A percentile compares a stretch with the other conserved stretches of the same genome.
Conservation (phyloP, 1,284 basidiomycete species). For the Trichosporon sp. region DNA sequence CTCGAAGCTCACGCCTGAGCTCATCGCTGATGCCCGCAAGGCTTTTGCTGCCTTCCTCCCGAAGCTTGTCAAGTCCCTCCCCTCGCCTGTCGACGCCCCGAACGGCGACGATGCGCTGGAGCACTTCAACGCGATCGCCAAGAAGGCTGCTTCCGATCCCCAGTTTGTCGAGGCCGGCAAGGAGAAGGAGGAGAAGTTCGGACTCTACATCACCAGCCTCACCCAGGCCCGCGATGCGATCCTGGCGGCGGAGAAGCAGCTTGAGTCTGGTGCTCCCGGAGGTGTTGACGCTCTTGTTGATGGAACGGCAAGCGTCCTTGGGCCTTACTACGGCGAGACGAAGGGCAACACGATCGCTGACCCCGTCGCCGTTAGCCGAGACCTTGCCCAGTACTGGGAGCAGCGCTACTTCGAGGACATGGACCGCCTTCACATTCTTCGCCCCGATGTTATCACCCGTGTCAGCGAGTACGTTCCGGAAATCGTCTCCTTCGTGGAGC, state of each 20-base stretch:
- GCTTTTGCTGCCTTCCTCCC: slow-evolving; percentile 56
- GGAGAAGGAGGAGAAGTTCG: slow-evolving; percentile 80
- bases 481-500: slow-evolving; percentile 81
- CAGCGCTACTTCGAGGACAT: slow-evolving; percentile 87
- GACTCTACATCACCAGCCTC: slow-evolving; percentile 73
- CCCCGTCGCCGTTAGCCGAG: slow-evolving; percentile 71
- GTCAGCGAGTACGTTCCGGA: slow-evolving; percentile 98
- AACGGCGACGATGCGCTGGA: slow-evolving; percentile 51
- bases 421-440: slow-evolving; percentile 74
- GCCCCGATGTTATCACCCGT: slow-evolving; percentile 85
- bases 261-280: slow-evolving; percentile 47
- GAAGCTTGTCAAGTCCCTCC: slow-evolving; percentile 56
- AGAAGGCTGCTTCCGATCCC: slow-evolving; percentile 48
- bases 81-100: slow-evolving; percentile 58
- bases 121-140: slow-evolving; percentile 54
- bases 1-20: slow-evolving; percentile 33
- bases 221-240: slow-evolving; percentile 52
- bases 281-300: slow-evolving; percentile 62
- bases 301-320: slow-evolving; percentile 67
- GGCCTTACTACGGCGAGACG: slow-evolving; percentile 67
- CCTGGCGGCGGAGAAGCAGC: slow-evolving; percentile 27
- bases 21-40: slow-evolving; percentile 34
- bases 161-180: slow-evolving; percentile 64
- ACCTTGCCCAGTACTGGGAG: slow-evolving; percentile 87
- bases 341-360: slow-evolving; percentile 79